These are phyloP conservation scores for Bacterosira constricta DNA, from an alignment of 108 stramenopile genomes.

Conservation along the genomic window DNA sequence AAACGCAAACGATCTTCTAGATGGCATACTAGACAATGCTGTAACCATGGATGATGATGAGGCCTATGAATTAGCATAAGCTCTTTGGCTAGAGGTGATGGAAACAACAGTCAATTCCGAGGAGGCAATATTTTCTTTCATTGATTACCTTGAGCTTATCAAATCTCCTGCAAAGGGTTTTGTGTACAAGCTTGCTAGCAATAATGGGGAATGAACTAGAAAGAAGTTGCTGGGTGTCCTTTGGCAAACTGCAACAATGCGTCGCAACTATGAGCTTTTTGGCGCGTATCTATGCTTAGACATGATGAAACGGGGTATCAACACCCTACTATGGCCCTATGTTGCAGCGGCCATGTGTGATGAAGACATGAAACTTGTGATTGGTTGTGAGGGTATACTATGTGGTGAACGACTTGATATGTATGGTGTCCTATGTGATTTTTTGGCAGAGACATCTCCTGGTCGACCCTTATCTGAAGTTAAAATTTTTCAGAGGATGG, in stretches of 20 bases:
- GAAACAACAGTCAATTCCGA: too few relatives aligned
- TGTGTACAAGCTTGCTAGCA: too few relatives aligned
- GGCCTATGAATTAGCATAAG: too few relatives aligned
- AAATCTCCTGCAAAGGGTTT: too few relatives aligned
- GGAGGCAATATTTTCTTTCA: too few relatives aligned
- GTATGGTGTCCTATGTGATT: slow-evolving; percentile 12
- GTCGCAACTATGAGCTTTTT: slow-evolving; percentile 25
- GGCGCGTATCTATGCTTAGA: slow-evolving; percentile 14
- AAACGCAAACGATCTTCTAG: too few relatives aligned
- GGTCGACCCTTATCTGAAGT: slow-evolving; percentile 1
- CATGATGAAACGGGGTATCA: slow-evolving; percentile 26
- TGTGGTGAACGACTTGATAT: slow-evolving; percentile 14
- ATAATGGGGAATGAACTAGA: too few relatives aligned
- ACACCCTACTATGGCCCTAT: slow-evolving; percentile 24
- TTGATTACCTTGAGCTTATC: too few relatives aligned
- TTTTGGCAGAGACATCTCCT: slow-evolving; percentile 8
- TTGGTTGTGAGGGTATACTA: slow-evolving; percentile 27
- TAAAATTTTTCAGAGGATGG: slow-evolving; percentile 3
- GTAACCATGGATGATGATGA: too few relatives aligned
- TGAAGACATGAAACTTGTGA: slow-evolving; percentile 5
- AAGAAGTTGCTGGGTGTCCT: too few relatives aligned
- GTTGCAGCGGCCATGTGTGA: slow-evolving; percentile 13
- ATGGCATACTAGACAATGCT: too few relatives aligned
- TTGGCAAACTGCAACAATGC: slow-evolving; percentile 34
- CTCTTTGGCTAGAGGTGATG: too few relatives aligned